Evolutionary conservation across 83 land plant species (phyloP).

Genomic region (Picea abies): DNA sequence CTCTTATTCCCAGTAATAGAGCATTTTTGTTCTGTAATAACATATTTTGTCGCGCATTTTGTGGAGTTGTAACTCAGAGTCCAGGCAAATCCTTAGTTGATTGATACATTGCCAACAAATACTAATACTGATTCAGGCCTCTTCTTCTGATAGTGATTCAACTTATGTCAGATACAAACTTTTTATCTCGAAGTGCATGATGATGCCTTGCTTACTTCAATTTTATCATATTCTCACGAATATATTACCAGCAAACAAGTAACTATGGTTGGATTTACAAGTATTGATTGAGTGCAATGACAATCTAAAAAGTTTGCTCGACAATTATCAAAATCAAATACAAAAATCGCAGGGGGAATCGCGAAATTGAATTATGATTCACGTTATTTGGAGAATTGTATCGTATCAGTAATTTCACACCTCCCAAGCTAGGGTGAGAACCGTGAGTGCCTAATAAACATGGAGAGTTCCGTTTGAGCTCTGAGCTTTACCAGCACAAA

Average conservation of each 20-base stretch:
- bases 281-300: not conserved
- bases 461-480: not conserved
- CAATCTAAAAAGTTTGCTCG: not conserved
- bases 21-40: not conserved
- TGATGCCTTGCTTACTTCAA: not conserved
- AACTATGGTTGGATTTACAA: not conserved
- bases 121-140: not conserved
- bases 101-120: not conserved
- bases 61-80: not conserved
- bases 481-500: too few species aligned
- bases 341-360: not conserved
- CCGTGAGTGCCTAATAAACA: not conserved
- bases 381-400: too few species aligned
- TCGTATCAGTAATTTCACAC: too few species aligned
- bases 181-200: not conserved
- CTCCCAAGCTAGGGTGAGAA: too few species aligned
- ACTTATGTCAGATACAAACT: too few species aligned
- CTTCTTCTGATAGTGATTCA: not conserved
- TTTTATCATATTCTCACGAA: not conserved
- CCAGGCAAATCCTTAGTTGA: not conserved
- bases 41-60: not conserved
- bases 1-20: not conserved
- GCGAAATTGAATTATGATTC: not conserved
- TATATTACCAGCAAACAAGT: not conserved
- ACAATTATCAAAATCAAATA: not conserved